Conservation (phyloP, 2,329 filamentous ascomycete genomes). For the Falciphora oryzae region DNA sequence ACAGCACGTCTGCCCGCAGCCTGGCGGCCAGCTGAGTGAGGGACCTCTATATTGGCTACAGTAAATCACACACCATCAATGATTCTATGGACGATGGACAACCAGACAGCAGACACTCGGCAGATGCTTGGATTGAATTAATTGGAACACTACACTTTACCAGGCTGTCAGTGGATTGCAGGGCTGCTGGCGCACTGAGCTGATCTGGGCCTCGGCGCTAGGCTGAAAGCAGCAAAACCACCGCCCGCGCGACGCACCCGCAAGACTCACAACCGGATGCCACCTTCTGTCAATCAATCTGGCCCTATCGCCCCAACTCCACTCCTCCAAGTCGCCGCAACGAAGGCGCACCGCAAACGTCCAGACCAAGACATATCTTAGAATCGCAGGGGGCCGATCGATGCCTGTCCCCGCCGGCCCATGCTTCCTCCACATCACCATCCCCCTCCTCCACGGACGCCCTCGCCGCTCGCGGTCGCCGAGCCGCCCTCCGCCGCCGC, state of each 20-base stretch:
- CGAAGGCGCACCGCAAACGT: not conserved
- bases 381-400: no score
- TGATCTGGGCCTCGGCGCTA: not conserved
- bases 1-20: not conserved
- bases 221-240: conserved; percentile 4
- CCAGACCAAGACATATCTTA: not conserved
- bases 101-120: no score
- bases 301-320: not conserved
- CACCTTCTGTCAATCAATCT: not conserved
- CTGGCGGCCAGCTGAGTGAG: no score
- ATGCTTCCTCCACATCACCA: conserved; percentile 19
- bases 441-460: conserved; percentile 58
- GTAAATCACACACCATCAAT: no score
- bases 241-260: no score
- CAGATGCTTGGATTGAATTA: no score
- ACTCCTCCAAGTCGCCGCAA: not conserved
- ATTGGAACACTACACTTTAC: no score
- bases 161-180: not conserved
- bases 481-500: conserved; percentile 18
- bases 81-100: no score
- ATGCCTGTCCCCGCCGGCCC: conserved; percentile 1
- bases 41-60: no score
- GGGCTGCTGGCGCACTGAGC: not conserved
- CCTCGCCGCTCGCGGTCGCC: conserved; percentile 52
- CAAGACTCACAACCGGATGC: not conserved